phyloP scores from a whole-genome alignment of 805 yeast species.

The Metschnikowia cerradonensis region DNA sequence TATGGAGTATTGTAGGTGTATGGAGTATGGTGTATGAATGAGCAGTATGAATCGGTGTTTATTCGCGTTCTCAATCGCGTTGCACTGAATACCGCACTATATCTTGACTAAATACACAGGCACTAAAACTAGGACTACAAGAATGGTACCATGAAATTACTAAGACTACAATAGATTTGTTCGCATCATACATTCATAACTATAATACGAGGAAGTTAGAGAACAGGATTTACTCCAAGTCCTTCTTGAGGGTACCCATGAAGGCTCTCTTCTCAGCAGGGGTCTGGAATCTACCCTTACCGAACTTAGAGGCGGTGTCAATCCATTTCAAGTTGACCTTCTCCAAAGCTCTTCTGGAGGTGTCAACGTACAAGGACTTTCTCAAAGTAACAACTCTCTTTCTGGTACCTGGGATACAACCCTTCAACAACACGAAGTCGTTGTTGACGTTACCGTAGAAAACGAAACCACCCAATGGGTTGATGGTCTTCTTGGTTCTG shows the following conservation, averaged over 20 bases:
- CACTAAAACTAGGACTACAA: too few relatives aligned
- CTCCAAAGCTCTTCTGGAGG: conserved; percentile 96
- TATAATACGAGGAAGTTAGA: conserved; percentile 5
- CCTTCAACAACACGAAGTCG: conserved; percentile 97
- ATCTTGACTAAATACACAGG: too few relatives aligned
- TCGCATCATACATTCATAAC: conserved; percentile 15
- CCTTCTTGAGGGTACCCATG: conserved; percentile 99
- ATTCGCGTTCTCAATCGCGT: background rate
- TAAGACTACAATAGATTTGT: background rate
- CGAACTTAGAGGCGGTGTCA: conserved; percentile 99
- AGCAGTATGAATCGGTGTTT: background rate
- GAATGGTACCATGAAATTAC: background rate
- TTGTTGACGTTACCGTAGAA: conserved; percentile 97
- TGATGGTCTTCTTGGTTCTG: conserved; percentile 99
- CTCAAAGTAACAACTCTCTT: conserved; percentile 99
- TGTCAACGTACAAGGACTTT: conserved; percentile 96
- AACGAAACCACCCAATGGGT: conserved; percentile 99
- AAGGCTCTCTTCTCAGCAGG: conserved; percentile 99
- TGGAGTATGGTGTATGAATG: too few relatives aligned
- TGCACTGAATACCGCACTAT: too few relatives aligned
- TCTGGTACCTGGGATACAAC: conserved; percentile 99
- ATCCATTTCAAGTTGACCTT: conserved; percentile 98
- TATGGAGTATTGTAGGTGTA: background rate
- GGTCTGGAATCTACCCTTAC: conserved; percentile 99
- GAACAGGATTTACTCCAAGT: conserved; percentile 47